phyloP scores from a whole-genome alignment of 2,329 filamentous ascomycete genomes.

The Chrysoporthe cubensis region DNA sequence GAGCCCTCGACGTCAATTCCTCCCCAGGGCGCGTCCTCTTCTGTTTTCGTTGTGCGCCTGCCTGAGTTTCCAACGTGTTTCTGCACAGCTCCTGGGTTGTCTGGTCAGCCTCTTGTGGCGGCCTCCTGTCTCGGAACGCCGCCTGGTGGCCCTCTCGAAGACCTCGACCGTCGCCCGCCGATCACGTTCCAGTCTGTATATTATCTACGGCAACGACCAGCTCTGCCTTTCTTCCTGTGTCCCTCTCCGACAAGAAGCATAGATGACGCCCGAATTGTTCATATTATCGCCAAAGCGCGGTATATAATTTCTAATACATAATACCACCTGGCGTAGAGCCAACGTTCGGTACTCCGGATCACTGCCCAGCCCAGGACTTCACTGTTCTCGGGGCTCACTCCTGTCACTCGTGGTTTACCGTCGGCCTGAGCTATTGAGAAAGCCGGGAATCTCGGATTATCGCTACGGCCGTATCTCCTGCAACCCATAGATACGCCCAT shows the following conservation, averaged over 20 bases:
- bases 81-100: conserved; percentile 19
- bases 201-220: conserved; percentile 11
- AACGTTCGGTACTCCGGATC: conserved; percentile 34
- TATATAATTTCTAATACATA: conserved; percentile 38
- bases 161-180: conserved; percentile 4
- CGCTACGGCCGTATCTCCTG: background rate
- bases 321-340: conserved; percentile 31
- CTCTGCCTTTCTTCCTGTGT: conserved; percentile 3
- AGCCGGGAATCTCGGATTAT: background rate
- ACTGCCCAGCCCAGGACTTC: conserved; percentile 19
- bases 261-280: conserved; percentile 15
- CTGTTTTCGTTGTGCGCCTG: conserved; percentile 2
- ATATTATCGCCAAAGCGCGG: conserved; percentile 29
- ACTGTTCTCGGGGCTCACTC: conserved; percentile 17
- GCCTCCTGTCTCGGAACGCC: conserved; percentile 22
- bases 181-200: conserved; percentile 27
- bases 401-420: too few species aligned
- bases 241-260: conserved; percentile 1
- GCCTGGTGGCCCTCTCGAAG: conserved; percentile 10
- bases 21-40: conserved; percentile 12
- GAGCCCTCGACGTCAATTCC: conserved; percentile 12
- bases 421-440: background rate
- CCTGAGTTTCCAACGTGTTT: conserved; percentile 20
- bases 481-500: background rate
- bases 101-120: conserved; percentile 21